phyloP scores from a whole-genome alignment of 768 basidiomycete species.

The Hericium alpestre region DNA sequence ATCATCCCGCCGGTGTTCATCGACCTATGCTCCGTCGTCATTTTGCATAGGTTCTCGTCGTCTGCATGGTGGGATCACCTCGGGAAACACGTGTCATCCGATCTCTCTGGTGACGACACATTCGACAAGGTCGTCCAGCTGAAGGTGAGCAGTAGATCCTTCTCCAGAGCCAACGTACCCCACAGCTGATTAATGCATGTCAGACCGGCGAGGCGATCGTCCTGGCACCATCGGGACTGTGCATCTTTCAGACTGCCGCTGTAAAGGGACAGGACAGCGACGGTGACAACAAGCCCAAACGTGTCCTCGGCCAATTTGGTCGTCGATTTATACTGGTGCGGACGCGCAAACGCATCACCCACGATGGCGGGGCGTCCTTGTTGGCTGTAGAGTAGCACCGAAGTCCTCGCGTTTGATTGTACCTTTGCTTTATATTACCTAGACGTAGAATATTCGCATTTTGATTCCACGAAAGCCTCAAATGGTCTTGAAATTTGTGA shows the following conservation, averaged over 20 bases:
- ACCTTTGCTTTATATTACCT: no score
- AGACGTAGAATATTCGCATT: no score
- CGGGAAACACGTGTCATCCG: slow-evolving; percentile 53
- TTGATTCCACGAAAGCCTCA: no score
- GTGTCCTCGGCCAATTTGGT: slow-evolving; percentile 37
- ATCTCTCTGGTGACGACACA: slow-evolving; percentile 45
- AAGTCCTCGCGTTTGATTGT: no score
- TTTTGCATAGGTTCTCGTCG: slow-evolving; percentile 69
- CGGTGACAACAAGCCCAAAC: not conserved
- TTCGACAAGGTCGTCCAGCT: slow-evolving; percentile 59
- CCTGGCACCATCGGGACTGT: slow-evolving; percentile 54
- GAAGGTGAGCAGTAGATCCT: slow-evolving; percentile 31
- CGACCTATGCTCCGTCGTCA: slow-evolving; percentile 52
- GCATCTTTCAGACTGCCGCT: slow-evolving; percentile 24
- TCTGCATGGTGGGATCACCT: slow-evolving; percentile 69
- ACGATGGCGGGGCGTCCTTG: slow-evolving; percentile 55
- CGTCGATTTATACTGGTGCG: slow-evolving; percentile 50
- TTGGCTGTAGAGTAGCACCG: slow-evolving; percentile 20
- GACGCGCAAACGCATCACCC: slow-evolving; percentile 49
- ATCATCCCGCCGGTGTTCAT: slow-evolving; percentile 58
- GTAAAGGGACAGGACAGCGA: not conserved
- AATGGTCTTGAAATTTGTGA: no score
- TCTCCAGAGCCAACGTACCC: not conserved
- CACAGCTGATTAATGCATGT: not conserved
- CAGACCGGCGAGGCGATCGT: slow-evolving; percentile 68